phyloP scores from a whole-genome alignment of 1,139 yeast genomes.

The Eremothecium cymbalariae region DNA sequence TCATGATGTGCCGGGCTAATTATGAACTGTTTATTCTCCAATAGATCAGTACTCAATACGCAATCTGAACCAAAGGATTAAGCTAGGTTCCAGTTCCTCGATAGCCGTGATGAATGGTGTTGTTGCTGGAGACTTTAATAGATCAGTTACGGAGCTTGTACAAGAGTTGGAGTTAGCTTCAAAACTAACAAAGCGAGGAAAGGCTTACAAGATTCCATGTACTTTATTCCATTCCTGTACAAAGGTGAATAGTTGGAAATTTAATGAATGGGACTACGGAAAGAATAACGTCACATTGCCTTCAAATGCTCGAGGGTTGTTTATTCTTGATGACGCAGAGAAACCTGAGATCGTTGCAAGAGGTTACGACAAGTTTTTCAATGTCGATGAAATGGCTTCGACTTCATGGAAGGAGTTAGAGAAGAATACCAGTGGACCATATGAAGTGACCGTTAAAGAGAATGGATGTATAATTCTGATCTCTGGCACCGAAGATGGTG shows the following conservation, averaged over 20 bases:
- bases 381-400: conserved; percentile 51
- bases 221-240: conserved; percentile 28
- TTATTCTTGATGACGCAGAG: conserved; percentile 41
- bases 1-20: too few relatives aligned
- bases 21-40: too few relatives aligned
- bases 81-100: too few relatives aligned
- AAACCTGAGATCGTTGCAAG: conserved; percentile 51
- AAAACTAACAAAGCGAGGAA: conserved; percentile 31
- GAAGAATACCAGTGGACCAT: conserved; percentile 60
- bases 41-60: too few relatives aligned
- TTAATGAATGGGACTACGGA: conserved; percentile 82
- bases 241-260: conserved; percentile 56
- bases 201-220: conserved; percentile 33
- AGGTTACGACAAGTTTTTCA: conserved; percentile 94
- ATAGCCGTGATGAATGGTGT: too few relatives aligned
- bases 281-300: conserved; percentile 51
- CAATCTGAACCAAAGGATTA: too few relatives aligned
- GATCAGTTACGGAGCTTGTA: conserved; percentile 24
- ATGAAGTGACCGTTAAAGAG: conserved; percentile 72
- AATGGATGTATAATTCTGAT: conserved; percentile 90
- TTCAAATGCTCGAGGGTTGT: conserved; percentile 74
- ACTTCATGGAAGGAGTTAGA: conserved; percentile 46
- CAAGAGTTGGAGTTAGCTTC: conserved; percentile 28
- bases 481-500: conserved; percentile 67
- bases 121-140: too few relatives aligned